Percentiles rank a stretch among this genome's conserved stretches.
Evolutionary conservation across 1,284 basidiomycete genomes (phyloP).

Genomic region (Apiotrichum montevideense): DNA sequence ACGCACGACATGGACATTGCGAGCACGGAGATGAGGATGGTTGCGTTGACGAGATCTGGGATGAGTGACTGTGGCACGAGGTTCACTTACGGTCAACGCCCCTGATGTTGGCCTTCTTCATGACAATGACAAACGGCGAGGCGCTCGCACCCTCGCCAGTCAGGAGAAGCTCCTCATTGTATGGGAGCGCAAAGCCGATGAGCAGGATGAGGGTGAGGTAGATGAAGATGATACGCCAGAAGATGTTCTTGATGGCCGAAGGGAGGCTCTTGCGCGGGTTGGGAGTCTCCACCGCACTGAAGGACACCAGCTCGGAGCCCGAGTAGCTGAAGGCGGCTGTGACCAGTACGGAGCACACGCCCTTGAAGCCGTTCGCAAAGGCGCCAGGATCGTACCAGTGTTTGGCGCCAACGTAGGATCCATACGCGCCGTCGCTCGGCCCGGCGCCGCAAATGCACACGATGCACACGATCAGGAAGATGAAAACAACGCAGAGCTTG

Average conservation of each 20-base stretch:
- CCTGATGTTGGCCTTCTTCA: conserved; percentile 45
- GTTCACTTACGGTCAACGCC: conserved; percentile 38
- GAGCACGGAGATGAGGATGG: conserved; percentile 34
- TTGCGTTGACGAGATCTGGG: conserved; percentile 14
- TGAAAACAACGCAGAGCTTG: conserved; percentile 43
- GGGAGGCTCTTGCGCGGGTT: conserved; percentile 32
- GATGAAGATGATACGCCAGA: conserved; percentile 58
- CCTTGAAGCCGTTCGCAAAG: conserved; percentile 50
- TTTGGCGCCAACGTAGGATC: conserved; percentile 33
- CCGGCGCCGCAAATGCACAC: conserved; percentile 41
- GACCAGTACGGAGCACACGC: conserved; percentile 36
- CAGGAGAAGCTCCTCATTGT: conserved; percentile 34
- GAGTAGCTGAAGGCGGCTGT: conserved; percentile 67
- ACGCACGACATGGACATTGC: conserved; percentile 45
- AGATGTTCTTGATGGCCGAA: conserved; percentile 18
- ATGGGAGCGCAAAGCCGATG: conserved; percentile 50
- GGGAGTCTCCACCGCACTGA: conserved; percentile 13
- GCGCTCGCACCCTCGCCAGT: conserved; percentile 47
- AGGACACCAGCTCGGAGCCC: conserved; percentile 13
- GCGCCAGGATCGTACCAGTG: conserved; percentile 44
- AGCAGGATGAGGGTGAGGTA: conserved; percentile 52
- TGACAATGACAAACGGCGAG: conserved; percentile 53
- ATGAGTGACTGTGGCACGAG: background rate
- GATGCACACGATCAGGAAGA: conserved; percentile 43
- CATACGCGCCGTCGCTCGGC: conserved; percentile 33